These are phyloP conservation scores for Globisporangium barbulae DNA, from an alignment of 352 stramenopile species.

Conservation along the genomic window DNA sequence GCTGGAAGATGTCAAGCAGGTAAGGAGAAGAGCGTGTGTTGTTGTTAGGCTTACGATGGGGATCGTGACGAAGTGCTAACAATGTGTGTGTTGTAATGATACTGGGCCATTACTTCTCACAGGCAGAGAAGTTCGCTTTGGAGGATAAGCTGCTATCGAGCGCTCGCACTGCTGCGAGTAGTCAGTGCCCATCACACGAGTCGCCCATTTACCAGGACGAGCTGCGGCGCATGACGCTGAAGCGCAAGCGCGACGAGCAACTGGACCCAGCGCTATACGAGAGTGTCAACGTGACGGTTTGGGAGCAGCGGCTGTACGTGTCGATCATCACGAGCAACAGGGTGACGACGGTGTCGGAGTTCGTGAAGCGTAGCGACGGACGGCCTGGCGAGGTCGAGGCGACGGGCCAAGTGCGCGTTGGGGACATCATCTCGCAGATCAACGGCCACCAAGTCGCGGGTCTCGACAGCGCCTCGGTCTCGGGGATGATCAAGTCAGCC, in stretches of 20 bases:
- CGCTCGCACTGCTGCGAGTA: background rate
- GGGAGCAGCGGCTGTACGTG: slow-evolving; percentile 59
- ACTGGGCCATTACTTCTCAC: background rate
- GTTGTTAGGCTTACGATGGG: background rate
- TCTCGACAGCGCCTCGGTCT: slow-evolving; percentile 38
- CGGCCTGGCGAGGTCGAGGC: slow-evolving; percentile 54
- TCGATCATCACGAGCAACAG: slow-evolving; percentile 56
- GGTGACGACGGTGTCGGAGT: slow-evolving; percentile 49
- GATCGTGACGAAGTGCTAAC: background rate
- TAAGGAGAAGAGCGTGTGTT: slow-evolving; percentile 1
- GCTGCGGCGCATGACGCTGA: slow-evolving; percentile 32
- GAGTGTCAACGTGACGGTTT: slow-evolving; percentile 38
- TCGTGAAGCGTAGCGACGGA: slow-evolving; percentile 46
- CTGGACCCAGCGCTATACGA: slow-evolving; percentile 4
- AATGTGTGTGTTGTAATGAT: background rate
- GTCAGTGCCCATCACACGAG: background rate
- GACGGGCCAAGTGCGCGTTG: slow-evolving; percentile 39
- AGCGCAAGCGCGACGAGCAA: slow-evolving; percentile 39
- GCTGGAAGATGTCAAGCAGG: slow-evolving; percentile 37
- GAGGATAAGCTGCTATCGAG: slow-evolving; percentile 24
- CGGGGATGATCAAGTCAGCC: slow-evolving; percentile 43
- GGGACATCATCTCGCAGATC: slow-evolving; percentile 57
- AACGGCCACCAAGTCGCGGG: slow-evolving; percentile 29
- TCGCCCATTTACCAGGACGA: slow-evolving; percentile 21
- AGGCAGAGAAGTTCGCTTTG: slow-evolving; percentile 22